phyloP scores from a whole-genome alignment of 2,329 filamentous ascomycete genomes.

The Scedosporium minutisporum region DNA sequence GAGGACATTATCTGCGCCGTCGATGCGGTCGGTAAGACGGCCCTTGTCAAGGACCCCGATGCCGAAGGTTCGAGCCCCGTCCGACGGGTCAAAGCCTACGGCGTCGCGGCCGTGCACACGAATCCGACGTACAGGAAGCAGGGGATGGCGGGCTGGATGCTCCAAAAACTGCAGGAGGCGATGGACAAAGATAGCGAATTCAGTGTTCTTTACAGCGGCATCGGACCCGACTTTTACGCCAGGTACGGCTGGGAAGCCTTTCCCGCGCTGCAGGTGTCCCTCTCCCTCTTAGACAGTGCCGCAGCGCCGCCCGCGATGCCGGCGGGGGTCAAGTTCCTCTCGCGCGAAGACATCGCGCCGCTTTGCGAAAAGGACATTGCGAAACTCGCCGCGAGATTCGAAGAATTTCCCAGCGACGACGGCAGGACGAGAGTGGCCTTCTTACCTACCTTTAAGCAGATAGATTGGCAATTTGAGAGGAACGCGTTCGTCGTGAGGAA shows the following conservation, averaged over 20 bases:
- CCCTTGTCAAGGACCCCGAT: not conserved
- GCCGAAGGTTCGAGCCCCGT: constrained; percentile 9
- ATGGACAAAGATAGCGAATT: constrained; percentile 23
- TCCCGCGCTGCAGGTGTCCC: constrained; percentile 21
- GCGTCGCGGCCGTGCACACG: constrained; percentile 26
- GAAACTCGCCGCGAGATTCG: constrained; percentile 16
- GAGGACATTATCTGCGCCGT: constrained; percentile 1
- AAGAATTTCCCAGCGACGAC: constrained; percentile 11
- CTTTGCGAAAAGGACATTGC: constrained; percentile 18
- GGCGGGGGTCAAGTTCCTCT: constrained; percentile 14
- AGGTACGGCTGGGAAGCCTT: constrained; percentile 24
- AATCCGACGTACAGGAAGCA: constrained; percentile 20
- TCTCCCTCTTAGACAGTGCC: constrained; percentile 16
- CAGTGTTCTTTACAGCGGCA: constrained; percentile 26
- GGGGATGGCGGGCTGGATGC: constrained; percentile 25
- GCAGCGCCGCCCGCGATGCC: constrained; percentile 13
- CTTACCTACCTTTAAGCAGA: constrained; percentile 18
- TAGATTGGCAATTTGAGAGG: constrained; percentile 23
- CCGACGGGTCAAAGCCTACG: constrained; percentile 17
- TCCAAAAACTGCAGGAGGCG: constrained; percentile 20
- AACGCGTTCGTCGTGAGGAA: constrained; percentile 17
- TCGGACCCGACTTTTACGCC: constrained; percentile 21
- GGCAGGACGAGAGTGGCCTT: constrained; percentile 22
- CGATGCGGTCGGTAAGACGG: constrained; percentile 4
- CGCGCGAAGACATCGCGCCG: constrained; percentile 13